Base-by-base conservation (phyloP, 345 rosid species). In the Laguncularia racemosa region DNA sequence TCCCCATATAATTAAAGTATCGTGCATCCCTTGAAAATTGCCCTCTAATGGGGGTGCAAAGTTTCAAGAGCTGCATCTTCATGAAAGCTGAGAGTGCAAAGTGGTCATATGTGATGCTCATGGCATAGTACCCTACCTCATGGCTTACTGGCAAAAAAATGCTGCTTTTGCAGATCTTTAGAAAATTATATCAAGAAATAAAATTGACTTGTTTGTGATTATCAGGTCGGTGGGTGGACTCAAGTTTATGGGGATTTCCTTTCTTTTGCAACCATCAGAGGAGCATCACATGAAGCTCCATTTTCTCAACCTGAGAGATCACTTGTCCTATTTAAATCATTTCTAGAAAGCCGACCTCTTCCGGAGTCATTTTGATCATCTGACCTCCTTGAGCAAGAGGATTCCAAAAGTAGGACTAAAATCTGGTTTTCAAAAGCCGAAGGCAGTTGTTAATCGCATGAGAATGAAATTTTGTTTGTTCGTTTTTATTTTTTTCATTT, bases 201-300 rank as follows among this genome's bases (percentile, higher is more conserved):
- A 33, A 33, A 33, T 33, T 33, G 40, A 33, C 40, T 33, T 33
- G 40, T 33, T 33, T 33, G 40, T 33, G 40, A 33, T 53, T 51
- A 54, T 71, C 60, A 91, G 98, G 98, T 91, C 21, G 98, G 98
- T 26, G 96, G 98, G 44, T 92, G 98, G 98, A 92, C 96, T 70
- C 96, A 92, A 69, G 98, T 84, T 63, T 84, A 88, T 59, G 90
- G 90, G 6, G 67, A 83, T 54, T 62, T 84, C 56, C 70, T 91
- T 58, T 81, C 98, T 2, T 91, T 85, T 78, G 96, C 98, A n/a
- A 91, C 98, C 16, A 86, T 88, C 40, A 74, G 98, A 81, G 98
- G 98, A 64, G 96, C 96, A 44, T 74, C 98, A 4, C 98, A 91
- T 49, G 96, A 92, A 75, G 98, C 89, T 26, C 98, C 98, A 16